phyloP scores from a whole-genome alignment of 1,139 yeast species.

The Candida sanyaensis region DNA sequence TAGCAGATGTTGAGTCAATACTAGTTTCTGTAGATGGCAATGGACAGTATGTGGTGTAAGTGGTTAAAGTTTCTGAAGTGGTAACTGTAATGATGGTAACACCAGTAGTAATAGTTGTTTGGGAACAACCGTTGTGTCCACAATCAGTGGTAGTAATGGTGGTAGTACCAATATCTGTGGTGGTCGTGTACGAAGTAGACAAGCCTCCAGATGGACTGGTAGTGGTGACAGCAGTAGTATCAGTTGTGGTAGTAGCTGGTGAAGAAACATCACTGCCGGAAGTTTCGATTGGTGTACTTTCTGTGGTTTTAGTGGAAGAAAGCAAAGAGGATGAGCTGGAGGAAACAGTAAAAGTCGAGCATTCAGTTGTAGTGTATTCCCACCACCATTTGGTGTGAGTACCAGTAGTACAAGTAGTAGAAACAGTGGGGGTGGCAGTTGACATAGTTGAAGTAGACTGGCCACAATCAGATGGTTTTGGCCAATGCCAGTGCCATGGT shows the following conservation, averaged over 20 bases:
- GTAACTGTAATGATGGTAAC: constrained; percentile 5
- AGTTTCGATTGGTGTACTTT: constrained; percentile 7
- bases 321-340: not conserved
- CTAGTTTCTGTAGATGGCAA: not conserved
- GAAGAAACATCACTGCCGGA: constrained; percentile 13
- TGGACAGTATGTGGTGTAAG: constrained; percentile 5
- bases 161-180: not conserved
- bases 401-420: no score
- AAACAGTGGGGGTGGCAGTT: not conserved
- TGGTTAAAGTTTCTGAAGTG: not conserved
- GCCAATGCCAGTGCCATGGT: constrained; percentile 2
- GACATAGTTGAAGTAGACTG: not conserved
- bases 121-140: not conserved
- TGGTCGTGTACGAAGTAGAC: constrained; percentile 1
- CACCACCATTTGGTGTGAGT: no score
- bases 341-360: no score
- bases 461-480: constrained; percentile 4
- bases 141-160: constrained; percentile 1
- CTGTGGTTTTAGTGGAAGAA: constrained; percentile 15
- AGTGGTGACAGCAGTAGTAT: not conserved
- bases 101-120: constrained; percentile 2
- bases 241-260: not conserved
- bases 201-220: not conserved
- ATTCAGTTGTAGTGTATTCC: no score
- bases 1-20: no score